Percentiles rank a stretch among this genome's conserved stretches.
Conservation (phyloP, 768 basidiomycete species). For the Leucocoprinus leucothites region DNA sequence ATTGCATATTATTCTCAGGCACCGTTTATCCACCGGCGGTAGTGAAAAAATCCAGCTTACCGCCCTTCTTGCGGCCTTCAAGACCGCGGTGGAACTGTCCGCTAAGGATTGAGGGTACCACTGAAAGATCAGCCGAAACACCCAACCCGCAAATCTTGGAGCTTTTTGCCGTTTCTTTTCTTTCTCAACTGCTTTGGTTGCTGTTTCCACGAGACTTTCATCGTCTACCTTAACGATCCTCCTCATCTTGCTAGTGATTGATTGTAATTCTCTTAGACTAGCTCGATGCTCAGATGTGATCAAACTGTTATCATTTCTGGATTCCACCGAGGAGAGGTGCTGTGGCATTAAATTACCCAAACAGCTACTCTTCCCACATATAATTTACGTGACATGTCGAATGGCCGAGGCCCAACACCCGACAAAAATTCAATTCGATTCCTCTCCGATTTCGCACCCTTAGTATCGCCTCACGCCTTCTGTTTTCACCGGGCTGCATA, state of each 20-base stretch:
- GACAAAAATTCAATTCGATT: no score
- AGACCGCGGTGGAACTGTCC: slow-evolving; percentile 82
- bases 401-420: no score
- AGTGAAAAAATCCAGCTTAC: slow-evolving; percentile 94
- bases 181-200: not conserved
- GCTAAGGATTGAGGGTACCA: slow-evolving; percentile 29
- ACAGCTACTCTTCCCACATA: no score
- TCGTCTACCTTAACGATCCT: not conserved
- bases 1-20: slow-evolving; percentile 41
- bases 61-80: slow-evolving; percentile 89
- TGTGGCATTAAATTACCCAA: no score
- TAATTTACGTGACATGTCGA: no score
- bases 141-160: not conserved
- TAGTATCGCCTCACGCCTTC: no score
- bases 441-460: no score
- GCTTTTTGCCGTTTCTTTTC: not conserved
- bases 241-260: not conserved
- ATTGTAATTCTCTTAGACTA: not conserved
- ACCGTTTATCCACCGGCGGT: slow-evolving; percentile 88
- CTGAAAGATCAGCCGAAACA: slow-evolving; percentile 3
- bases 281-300: no score
- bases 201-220: not conserved
- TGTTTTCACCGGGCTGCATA: no score
- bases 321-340: no score
- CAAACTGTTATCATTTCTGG: no score